phyloP scores from a whole-genome alignment of 106 monocot species.

The Vanilla planifolia region DNA sequence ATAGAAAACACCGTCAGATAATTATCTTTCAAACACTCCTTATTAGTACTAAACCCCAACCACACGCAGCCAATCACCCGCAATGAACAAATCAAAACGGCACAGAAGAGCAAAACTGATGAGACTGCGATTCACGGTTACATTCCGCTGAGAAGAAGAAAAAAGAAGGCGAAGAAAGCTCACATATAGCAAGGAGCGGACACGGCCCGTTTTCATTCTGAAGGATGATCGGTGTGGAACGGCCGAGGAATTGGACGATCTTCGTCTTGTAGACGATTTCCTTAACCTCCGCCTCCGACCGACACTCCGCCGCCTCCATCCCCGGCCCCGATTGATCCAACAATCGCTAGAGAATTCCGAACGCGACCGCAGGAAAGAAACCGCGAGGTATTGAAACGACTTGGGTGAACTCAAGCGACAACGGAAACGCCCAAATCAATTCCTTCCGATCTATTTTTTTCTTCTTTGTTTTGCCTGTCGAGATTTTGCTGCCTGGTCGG shows the following conservation, averaged over 20 bases:
- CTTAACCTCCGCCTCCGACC: constrained; percentile 1
- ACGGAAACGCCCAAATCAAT: no score
- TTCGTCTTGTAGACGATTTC: constrained; percentile 70
- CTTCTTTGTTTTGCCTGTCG: background rate
- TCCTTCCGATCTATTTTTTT: background rate
- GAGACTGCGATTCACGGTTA: background rate
- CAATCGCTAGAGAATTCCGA: background rate
- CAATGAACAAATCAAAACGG: background rate
- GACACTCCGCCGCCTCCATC: background rate
- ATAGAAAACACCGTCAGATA: background rate
- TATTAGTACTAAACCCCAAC: background rate
- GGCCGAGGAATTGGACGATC: constrained; percentile 76
- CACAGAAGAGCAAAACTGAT: background rate
- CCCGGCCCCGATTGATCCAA: background rate
- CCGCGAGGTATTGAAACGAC: background rate
- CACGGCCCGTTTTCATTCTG: constrained; percentile 98
- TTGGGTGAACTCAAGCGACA: background rate
- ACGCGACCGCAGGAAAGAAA: background rate
- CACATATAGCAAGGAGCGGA: constrained; percentile 95
- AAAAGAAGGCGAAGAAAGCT: constrained; percentile 1
- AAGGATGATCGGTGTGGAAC: constrained; percentile 72
- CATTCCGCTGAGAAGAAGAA: background rate
- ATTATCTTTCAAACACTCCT: background rate
- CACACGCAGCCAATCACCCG: background rate
- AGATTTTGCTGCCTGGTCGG: background rate